These are phyloP conservation scores for Neurospora sp. DNA, from an alignment of 495 filamentous ascomycete genomes.

Conservation along the genomic window DNA sequence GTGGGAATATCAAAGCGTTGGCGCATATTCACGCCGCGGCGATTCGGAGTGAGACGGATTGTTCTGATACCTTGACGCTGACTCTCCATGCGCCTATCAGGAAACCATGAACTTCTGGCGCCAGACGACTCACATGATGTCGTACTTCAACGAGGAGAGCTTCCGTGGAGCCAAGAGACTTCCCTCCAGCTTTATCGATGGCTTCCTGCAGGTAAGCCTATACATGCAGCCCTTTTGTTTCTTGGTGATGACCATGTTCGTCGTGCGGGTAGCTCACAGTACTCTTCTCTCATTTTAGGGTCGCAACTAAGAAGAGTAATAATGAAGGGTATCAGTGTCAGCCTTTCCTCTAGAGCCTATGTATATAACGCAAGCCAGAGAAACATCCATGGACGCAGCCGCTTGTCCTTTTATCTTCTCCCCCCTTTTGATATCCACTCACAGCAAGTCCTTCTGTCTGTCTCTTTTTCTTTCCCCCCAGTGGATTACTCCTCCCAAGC, in stretches of 20 bases:
- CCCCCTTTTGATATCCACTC: neutral
- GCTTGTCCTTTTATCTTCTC: neutral
- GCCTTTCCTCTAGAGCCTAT: neutral
- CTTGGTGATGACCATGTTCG: neutral
- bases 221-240: neutral
- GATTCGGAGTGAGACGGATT: neutral
- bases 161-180: slow-evolving; percentile 57
- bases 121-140: slow-evolving; percentile 90
- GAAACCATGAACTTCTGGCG: slow-evolving; percentile 99
- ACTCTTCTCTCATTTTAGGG: slow-evolving; percentile 24
- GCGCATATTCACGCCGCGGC: neutral
- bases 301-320: slow-evolving; percentile 35
- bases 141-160: slow-evolving; percentile 90
- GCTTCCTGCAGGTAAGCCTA: slow-evolving; percentile 72
- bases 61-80: neutral
- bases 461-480: neutral
- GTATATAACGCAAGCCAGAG: neutral
- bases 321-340: neutral
- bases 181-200: slow-evolving; percentile 79
- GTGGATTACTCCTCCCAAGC: neutral
- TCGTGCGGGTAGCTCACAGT: neutral
- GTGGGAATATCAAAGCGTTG: neutral
- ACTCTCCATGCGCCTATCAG: slow-evolving; percentile 32
- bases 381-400: neutral
- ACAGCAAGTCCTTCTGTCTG: neutral